Base-by-base conservation (phyloP, 495 filamentous ascomycete species). In the Podospora tetraspora region DNA sequence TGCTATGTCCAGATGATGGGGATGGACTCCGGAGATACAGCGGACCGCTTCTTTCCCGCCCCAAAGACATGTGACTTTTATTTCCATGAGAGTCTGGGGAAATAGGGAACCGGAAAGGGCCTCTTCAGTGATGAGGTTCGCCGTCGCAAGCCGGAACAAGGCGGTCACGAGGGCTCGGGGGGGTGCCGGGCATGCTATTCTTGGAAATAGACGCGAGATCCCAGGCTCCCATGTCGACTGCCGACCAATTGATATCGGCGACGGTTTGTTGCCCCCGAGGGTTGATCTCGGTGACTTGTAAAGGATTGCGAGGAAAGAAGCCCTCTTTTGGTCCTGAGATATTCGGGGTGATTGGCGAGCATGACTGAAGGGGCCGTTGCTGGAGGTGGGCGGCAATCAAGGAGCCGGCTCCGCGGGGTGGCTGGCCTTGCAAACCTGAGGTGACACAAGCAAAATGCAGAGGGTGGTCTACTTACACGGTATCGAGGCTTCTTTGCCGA, bases 231-330 rank as follows among this genome's bases (percentile, higher is more conserved):
- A 52, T 63, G 29, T 25, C 32, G n/a, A 30, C 16, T 43, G 30
- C 24, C 56, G 64, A 59, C 22, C 16, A 13, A 29, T 16, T 24
- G 57, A 16, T 25, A 10, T 27, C 12, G 65, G n/a, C 43, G 32
- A 61, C 27, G 56, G 24, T 68, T n/a, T 43, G 59, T 58, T 68
- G 32, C 29, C 64, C 61, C 64, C 69, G 66, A 67, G 64, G 61
- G 62, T 62, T 56, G 57, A 66, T 66, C 63, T 69, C 23, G 43
- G 43, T 52, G 19, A 16, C 6, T n/a, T n/a, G 43, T 19, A 52
- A n/a, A 19, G n/a, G 43, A 52, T 6, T 4, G 43, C 43, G 43
- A 52, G 19, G 43, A 52, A n/a, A 52, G 43, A 4, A 9, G 43
- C 19, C 3, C 27, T 52, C 43, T 52, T 52, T 52, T 9, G 43